These are phyloP conservation scores for Chimonanthus praecox DNA, from an alignment of 164 flowering plant species.

Conservation along the genomic window DNA sequence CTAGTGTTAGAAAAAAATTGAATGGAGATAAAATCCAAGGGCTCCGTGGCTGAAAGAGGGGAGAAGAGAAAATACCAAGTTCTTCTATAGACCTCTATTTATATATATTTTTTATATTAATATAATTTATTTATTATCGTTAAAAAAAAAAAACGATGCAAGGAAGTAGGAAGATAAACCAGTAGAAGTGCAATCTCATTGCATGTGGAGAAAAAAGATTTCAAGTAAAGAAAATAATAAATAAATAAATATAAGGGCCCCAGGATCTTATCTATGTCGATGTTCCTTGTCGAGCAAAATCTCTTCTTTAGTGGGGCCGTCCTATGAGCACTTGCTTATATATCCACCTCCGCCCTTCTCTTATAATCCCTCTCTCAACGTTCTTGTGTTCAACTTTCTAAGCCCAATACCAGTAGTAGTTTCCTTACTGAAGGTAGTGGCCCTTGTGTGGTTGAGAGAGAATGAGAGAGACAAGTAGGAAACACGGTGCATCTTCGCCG, in stretches of 20 bases:
- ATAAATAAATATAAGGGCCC: conserved; percentile 4
- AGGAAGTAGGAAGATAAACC: neutral
- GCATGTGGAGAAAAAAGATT: conserved; percentile 1
- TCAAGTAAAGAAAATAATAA: neutral
- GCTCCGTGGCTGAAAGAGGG: no score
- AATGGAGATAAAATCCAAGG: no score
- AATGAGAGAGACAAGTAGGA: conserved; percentile 42
- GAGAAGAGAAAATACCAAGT: no score
- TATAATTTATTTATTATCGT: no score
- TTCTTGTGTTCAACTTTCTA: neutral
- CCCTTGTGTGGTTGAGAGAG: neutral
- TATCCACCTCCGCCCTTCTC: conserved; percentile 7
- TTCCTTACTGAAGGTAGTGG: neutral
- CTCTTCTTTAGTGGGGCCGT: conserved; percentile 13
- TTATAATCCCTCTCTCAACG: neutral
- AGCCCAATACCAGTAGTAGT: neutral
- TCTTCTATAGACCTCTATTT: no score
- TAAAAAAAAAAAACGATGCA: neutral
- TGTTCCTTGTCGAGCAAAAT: conserved; percentile 13
- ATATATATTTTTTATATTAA: no score
- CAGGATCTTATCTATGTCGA: conserved; percentile 8
- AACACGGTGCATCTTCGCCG: conserved; percentile 58
- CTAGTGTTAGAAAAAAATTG: no score
- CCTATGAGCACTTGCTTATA: neutral
- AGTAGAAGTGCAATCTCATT: neutral